phyloP scores from a whole-genome alignment of 257 asterid genomes.

The Verbascum thapsus region DNA sequence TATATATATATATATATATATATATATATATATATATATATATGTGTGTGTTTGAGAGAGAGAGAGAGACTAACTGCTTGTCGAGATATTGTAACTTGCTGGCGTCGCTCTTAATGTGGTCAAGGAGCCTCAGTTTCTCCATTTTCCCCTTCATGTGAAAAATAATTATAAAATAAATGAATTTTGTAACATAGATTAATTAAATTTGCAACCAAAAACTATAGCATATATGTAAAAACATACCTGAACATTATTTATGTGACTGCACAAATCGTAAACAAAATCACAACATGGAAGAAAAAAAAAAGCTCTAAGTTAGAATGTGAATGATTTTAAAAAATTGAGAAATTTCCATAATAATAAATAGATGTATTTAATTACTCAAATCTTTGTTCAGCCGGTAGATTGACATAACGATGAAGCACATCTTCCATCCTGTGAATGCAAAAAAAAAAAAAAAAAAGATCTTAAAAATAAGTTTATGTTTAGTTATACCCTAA shows the following conservation, averaged over 20 bases:
- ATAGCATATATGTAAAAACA: too few species aligned
- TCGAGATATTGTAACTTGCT: conserved; percentile 38
- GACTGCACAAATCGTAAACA: conserved; percentile 17
- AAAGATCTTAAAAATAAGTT: not conserved
- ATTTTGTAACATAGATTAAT: too few species aligned
- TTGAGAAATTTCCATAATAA: not conserved
- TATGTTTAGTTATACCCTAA: not conserved
- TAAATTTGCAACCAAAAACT: not conserved
- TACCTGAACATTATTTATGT: conserved; percentile 20
- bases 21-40: too few species aligned
- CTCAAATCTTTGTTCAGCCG: conserved; percentile 36
- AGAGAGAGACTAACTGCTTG: conserved; percentile 34
- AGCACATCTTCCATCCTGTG: conserved; percentile 43
- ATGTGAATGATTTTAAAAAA: not conserved
- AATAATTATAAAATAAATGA: too few species aligned
- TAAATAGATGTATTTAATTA: too few species aligned
- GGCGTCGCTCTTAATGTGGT: conserved; percentile 28
- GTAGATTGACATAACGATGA: conserved; percentile 30
- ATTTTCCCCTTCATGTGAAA: conserved; percentile 45
- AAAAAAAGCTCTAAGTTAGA: not conserved
- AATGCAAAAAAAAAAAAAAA: not conserved
- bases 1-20: too few species aligned
- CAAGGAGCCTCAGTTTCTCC: conserved; percentile 30
- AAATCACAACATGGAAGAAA: not conserved
- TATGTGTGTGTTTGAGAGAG: too few species aligned